Percentiles rank a stretch among this genome's conserved stretches.
Conservation (phyloP, 1,284 basidiomycete genomes). For the Mycosarcoma mackinlayi region DNA sequence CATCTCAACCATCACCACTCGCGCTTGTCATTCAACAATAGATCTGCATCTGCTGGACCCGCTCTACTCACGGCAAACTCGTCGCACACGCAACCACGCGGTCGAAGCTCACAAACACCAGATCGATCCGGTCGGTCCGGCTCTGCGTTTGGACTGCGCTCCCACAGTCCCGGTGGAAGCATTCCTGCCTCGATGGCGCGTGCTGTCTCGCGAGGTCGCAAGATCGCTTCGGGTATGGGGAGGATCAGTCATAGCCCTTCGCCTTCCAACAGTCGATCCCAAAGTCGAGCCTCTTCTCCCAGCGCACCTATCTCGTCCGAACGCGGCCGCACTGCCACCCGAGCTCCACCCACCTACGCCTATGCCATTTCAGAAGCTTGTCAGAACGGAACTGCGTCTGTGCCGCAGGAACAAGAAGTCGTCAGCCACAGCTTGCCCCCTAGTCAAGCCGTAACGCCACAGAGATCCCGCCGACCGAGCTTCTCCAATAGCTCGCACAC, state of each 20-base stretch:
- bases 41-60: constrained; percentile 35
- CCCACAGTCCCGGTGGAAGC: constrained; percentile 43
- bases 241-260: constrained; percentile 51
- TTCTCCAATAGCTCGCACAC: constrained; percentile 16
- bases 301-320: constrained; percentile 23
- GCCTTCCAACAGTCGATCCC: constrained; percentile 33
- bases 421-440: constrained; percentile 30
- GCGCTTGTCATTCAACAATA: constrained; percentile 23
- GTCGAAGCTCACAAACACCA: constrained; percentile 32
- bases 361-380: constrained; percentile 37
- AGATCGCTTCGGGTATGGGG: constrained; percentile 44
- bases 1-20: constrained; percentile 26
- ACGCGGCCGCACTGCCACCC: constrained; percentile 38
- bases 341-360: constrained; percentile 37
- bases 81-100: constrained; percentile 22
- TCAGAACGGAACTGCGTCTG: constrained; percentile 11
- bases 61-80: constrained; percentile 17
- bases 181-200: constrained; percentile 55
- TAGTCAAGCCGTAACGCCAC: constrained; percentile 37
- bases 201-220: constrained; percentile 51
- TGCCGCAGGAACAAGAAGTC: constrained; percentile 30
- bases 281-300: constrained; percentile 45
- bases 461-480: constrained; percentile 39
- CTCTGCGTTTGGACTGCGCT: constrained; percentile 44
- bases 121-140: constrained; percentile 45